Evolutionary conservation across 106 monocot genomes (phyloP).

Genomic region (Alisma plantagoaquatica): DNA sequence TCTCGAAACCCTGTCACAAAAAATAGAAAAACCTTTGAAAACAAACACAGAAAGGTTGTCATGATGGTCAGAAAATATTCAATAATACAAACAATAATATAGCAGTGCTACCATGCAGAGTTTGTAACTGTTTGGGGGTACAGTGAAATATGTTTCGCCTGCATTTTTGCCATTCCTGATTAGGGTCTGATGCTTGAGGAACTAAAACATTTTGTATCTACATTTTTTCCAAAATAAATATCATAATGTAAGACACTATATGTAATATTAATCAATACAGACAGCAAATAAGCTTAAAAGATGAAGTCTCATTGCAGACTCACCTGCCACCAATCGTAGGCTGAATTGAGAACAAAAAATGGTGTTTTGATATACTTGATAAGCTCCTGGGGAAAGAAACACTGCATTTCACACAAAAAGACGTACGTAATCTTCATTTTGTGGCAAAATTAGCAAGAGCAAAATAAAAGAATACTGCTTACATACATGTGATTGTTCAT

Average conservation of each 20-base stretch:
- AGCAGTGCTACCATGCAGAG: constrained; percentile 47
- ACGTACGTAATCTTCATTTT: not conserved
- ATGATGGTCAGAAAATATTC: not conserved
- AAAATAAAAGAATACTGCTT: constrained; percentile 7
- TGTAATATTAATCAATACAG: not conserved
- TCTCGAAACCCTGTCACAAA: constrained; percentile 51
- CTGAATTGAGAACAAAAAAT: constrained; percentile 78
- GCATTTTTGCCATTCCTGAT: constrained; percentile 51
- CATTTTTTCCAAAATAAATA: constrained; percentile 2
- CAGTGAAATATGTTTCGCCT: constrained; percentile 56
- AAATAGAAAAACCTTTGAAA: not conserved
- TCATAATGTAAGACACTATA: not conserved
- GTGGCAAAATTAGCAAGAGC: not conserved
- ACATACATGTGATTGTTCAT: constrained; percentile 50
- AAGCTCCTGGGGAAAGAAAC: constrained; percentile 82
- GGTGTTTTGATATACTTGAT: constrained; percentile 62
- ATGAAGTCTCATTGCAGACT: too few relatives aligned
- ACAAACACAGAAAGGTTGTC: not conserved
- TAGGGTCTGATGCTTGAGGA: constrained; percentile 48
- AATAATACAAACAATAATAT: not conserved
- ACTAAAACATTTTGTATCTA: constrained; percentile 72
- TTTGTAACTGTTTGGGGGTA: constrained; percentile 44
- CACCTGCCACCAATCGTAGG: constrained; percentile 96
- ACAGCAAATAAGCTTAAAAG: not conserved
- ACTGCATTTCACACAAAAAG: constrained; percentile 24